These are phyloP conservation scores for Pyrenophora graminea DNA, from an alignment of 2,329 filamentous ascomycete species.

Conservation along the genomic window DNA sequence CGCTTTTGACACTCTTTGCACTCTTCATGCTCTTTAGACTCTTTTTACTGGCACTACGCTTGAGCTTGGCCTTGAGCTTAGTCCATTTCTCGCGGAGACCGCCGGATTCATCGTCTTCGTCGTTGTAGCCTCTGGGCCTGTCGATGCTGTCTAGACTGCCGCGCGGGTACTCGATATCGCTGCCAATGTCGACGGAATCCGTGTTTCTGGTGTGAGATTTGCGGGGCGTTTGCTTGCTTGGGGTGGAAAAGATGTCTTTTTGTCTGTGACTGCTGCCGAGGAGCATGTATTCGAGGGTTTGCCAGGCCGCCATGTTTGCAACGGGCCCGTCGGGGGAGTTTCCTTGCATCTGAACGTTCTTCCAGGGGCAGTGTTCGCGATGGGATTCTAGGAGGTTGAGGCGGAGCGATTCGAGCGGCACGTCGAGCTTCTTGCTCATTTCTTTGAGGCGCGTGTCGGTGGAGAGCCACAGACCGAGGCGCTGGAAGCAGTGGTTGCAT, in stretches of 20 bases:
- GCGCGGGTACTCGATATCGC: slow-evolving; percentile 24
- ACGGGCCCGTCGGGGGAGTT: slow-evolving; percentile 39
- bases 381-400: slow-evolving; percentile 46
- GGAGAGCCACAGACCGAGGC: slow-evolving; percentile 93
- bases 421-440: slow-evolving; percentile 40
- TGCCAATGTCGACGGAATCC: slow-evolving; percentile 34
- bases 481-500: slow-evolving; percentile 84
- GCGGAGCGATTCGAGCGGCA: slow-evolving; percentile 35
- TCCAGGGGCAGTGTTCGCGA: slow-evolving; percentile 50
- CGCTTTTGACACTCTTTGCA: slow-evolving; percentile 21
- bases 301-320: slow-evolving; percentile 41
- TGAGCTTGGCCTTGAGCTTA: slow-evolving; percentile 43
- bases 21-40: slow-evolving; percentile 42
- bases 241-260: slow-evolving; percentile 8
- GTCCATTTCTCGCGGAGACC: slow-evolving; percentile 41
- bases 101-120: slow-evolving; percentile 17
- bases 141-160: slow-evolving; percentile 28
- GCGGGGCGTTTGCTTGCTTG: slow-evolving; percentile 3
- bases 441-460: slow-evolving; percentile 35
- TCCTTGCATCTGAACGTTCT: slow-evolving; percentile 40
- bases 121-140: neutral
- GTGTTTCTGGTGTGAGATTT: slow-evolving; percentile 16
- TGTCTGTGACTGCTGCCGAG: slow-evolving; percentile 16
- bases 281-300: slow-evolving; percentile 43
- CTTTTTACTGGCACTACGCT: slow-evolving; percentile 41